Evolutionary conservation across 495 filamentous ascomycete genomes (phyloP).

Genomic region (Aspergillus ellipticus): DNA sequence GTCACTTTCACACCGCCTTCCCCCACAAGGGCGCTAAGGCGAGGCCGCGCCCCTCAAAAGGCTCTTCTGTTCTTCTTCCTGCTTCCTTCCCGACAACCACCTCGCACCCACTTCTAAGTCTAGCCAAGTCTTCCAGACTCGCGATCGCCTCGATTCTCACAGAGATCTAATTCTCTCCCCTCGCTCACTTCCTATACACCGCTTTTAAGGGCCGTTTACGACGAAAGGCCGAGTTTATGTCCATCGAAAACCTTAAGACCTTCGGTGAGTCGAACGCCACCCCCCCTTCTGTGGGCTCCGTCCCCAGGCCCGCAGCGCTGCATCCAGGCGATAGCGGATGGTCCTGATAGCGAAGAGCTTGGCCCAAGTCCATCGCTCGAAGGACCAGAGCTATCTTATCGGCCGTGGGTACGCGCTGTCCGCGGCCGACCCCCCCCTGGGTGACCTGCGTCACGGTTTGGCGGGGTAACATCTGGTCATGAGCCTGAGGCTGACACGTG

Average conservation of each 20-base stretch:
- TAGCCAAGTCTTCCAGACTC: constrained; percentile 7
- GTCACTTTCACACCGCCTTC: constrained; percentile 36
- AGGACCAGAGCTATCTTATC: neutral
- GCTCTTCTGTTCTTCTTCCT: constrained; percentile 34
- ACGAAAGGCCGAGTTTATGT: constrained; percentile 83
- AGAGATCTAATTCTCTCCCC: constrained; percentile 40
- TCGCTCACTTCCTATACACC: constrained; percentile 31
- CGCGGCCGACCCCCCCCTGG: neutral
- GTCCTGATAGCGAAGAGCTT: neutral
- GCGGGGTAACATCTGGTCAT: constrained; percentile 37
- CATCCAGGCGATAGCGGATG: neutral
- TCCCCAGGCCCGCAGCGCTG: neutral
- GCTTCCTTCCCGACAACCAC: constrained; percentile 23
- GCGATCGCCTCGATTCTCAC: constrained; percentile 20
- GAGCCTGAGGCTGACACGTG: constrained; percentile 35
- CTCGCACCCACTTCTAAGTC: constrained; percentile 8
- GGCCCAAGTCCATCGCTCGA: neutral
- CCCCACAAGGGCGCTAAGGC: constrained; percentile 25
- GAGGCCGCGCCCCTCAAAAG: constrained; percentile 36
- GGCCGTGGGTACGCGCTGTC: neutral
- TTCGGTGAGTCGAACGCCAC: constrained; percentile 70
- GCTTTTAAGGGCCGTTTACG: constrained; percentile 43
- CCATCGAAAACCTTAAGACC: constrained; percentile 99
- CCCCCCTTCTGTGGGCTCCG: constrained; percentile 19
- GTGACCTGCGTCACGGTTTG: constrained; percentile 17